These are phyloP conservation scores for Prunus fruticosa DNA, from an alignment of 306 rosid genomes.

Conservation along the genomic window DNA sequence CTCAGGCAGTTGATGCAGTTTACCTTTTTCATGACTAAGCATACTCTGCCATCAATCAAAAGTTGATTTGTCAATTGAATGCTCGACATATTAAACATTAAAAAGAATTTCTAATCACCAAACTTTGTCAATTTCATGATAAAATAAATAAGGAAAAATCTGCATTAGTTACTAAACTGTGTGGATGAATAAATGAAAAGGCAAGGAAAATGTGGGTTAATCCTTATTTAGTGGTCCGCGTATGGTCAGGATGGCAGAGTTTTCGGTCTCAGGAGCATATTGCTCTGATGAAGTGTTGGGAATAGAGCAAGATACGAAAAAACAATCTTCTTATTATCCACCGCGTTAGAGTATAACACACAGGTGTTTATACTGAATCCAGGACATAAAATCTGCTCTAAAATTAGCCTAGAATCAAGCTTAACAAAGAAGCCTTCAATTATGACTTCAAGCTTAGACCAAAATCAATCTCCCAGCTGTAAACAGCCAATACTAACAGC, in stretches of 20 bases:
- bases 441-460: not conserved
- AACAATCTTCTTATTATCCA: too few relatives aligned
- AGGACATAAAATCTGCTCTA: not conserved
- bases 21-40: constrained; percentile 42
- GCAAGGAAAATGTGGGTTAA: not conserved
- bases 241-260: not conserved
- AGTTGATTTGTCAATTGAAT: constrained; percentile 23
- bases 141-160: not conserved
- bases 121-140: not conserved
- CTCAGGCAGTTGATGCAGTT: constrained; percentile 43
- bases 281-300: not conserved
- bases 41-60: constrained; percentile 57
- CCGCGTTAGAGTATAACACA: too few relatives aligned
- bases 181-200: not conserved
- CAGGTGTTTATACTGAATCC: not conserved
- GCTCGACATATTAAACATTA: constrained; percentile 28
- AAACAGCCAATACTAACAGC: not conserved
- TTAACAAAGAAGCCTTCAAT: not conserved
- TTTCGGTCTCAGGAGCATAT: not conserved
- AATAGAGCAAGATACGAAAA: too few relatives aligned
- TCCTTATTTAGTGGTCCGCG: not conserved
- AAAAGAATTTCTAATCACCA: not conserved
- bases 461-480: not conserved
- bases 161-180: not conserved
- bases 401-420: not conserved